phyloP scores from a whole-genome alignment of 148 eudicot genomes.

The Bassia scoparia region DNA sequence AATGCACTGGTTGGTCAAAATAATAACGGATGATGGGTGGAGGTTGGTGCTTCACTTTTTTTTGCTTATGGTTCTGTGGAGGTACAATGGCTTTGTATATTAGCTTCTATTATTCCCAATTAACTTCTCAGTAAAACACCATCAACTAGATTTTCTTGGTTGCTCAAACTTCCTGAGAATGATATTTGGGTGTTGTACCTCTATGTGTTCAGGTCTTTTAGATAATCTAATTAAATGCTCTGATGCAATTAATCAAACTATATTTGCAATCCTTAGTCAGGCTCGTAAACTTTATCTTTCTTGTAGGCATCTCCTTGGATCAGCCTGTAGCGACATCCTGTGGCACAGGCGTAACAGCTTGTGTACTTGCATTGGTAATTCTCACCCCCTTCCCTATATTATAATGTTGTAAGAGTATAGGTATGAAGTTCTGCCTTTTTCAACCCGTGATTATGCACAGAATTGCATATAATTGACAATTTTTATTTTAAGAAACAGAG shows the following conservation, averaged over 20 bases:
- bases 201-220: neutral
- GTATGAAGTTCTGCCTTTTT: neutral
- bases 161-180: neutral
- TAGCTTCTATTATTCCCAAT: no score
- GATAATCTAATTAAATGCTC: neutral
- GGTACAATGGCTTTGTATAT: no score
- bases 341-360: constrained; percentile 96
- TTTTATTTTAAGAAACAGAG: neutral
- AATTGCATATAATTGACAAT: neutral
- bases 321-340: constrained; percentile 69
- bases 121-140: neutral
- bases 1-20: no score
- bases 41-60: no score
- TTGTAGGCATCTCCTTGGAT: constrained; percentile 72
- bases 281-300: neutral
- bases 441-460: neutral
- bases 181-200: neutral
- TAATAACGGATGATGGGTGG: no score
- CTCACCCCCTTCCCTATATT: constrained; percentile 4
- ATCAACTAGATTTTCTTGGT: neutral
- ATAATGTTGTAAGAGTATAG: neutral
- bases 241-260: neutral
- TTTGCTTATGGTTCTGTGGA: no score
- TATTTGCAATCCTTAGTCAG: neutral
- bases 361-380: constrained; percentile 79